phyloP scores from a whole-genome alignment of 495 filamentous ascomycete genomes.

The Recurvomyces mirabilis region DNA sequence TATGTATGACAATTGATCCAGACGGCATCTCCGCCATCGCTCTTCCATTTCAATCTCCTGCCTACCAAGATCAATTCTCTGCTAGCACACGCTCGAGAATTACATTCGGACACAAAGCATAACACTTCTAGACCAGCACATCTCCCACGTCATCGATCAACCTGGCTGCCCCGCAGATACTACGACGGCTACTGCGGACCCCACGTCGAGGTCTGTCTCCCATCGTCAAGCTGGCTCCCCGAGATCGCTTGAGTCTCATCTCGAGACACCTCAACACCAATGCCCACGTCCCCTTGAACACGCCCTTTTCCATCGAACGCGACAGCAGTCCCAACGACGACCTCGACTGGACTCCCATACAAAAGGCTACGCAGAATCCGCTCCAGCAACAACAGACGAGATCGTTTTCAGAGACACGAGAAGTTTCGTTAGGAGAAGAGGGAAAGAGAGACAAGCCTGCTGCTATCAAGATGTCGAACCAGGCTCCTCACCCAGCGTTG shows the following conservation, averaged over 20 bases:
- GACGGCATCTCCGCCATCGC: no score
- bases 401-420: conserved; percentile 22
- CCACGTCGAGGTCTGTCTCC: no score
- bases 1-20: no score
- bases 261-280: conserved; percentile 61
- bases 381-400: conserved; percentile 10
- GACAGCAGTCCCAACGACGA: conserved; percentile 44
- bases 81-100: no score
- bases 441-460: conserved; percentile 14
- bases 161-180: conserved; percentile 15
- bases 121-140: not conserved
- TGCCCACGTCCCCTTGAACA: conserved; percentile 52
- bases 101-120: not conserved
- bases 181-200: not conserved
- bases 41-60: no score
- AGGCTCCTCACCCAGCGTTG: conserved; percentile 68
- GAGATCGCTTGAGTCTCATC: conserved; percentile 61
- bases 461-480: conserved; percentile 56
- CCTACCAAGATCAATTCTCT: no score
- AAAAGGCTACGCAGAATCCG: conserved; percentile 23
- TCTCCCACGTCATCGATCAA: conserved; percentile 5
- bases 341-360: conserved; percentile 43
- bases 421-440: conserved; percentile 19
- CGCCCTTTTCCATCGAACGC: conserved; percentile 57
- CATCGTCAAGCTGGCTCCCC: conserved; percentile 16